Base-by-base conservation (phyloP, 495 filamentous ascomycete species). In the Xylaria acuta region DNA sequence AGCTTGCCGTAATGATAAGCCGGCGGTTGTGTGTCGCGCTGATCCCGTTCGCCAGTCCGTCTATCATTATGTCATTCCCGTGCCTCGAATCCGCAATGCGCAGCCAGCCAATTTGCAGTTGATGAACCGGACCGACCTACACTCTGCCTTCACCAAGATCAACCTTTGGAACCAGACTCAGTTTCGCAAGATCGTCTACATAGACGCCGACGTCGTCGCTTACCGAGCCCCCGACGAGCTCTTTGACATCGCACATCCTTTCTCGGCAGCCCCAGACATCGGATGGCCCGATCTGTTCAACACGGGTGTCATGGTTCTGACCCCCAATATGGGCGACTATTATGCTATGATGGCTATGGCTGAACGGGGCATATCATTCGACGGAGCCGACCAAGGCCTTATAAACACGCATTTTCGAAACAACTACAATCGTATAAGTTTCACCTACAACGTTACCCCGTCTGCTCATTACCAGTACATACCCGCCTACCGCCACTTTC, bases 281-380 rank as follows among this genome's bases (percentile, higher is more conserved):
- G 96, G 96, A 76, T 99, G 97, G 97, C 96, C 96, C 40, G 96
- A 99, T 83, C 88, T 94, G 72, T 99, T 99, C 88, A 99, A 99
- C 84, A 95, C 93, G 58, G 96, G 96, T 70, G 86, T 99, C 64
- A 96, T 99, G 93, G 93, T 92, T 54, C 81, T 98, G 56, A 91
- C 88, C 34, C 96, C 96, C 22, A 93, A 97, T 80, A 83, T 93
- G 86, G 91, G 91, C 66, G 94, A 97, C 71, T 97, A 96, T 80
- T 91, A 92, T 77, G 92, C 94, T 32, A 86, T 99, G 76, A 85
- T 89, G 71, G 92, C 92, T 63, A 87, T 98, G 80, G 95, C 97
- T 36, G 87, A 94, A 72, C 84, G 91, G 43, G 94, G 94, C 63
- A 92, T 93, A 79, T 97, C 94, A 75, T 99, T 99, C 76, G 96